Evolutionary conservation across 1,284 basidiomycete genomes (phyloP).

Genomic region (Ceratobasidium sp.): DNA sequence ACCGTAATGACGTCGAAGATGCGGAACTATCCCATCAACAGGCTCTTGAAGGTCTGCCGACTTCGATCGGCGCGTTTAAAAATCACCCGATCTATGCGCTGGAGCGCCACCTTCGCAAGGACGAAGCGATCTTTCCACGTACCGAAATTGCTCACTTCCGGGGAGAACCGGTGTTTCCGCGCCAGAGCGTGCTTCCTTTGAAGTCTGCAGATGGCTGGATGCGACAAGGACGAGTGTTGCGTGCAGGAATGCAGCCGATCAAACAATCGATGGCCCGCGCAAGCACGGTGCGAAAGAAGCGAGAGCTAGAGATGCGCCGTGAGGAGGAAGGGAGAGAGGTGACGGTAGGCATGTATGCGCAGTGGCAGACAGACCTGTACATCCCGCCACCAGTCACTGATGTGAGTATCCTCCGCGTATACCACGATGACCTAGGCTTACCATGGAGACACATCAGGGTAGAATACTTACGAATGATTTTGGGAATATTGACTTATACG

Average conservation of each 20-base stretch:
- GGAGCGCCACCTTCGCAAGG: conserved; percentile 86
- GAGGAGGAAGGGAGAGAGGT: conserved; percentile 56
- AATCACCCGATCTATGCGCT: conserved; percentile 95
- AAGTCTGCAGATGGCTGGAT: conserved; percentile 97
- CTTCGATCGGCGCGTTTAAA: conserved; percentile 91
- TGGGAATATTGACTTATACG: conserved; percentile 97
- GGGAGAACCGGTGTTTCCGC: conserved; percentile 92
- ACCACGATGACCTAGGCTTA: conserved; percentile 3
- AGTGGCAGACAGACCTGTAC: conserved; percentile 87
- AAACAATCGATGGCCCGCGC: conserved; percentile 91
- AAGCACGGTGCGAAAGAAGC: conserved; percentile 81
- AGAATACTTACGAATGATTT: conserved; percentile 94
- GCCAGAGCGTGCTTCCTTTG: conserved; percentile 81
- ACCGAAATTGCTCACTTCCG: conserved; percentile 91
- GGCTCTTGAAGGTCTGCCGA: conserved; percentile 93
- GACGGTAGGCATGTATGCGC: conserved; percentile 80
- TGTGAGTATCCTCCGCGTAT: conserved; percentile 61
- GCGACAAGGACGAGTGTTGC: conserved; percentile 82
- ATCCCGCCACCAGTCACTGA: conserved; percentile 81
- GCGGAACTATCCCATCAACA: conserved; percentile 87
- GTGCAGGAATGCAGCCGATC: conserved; percentile 81
- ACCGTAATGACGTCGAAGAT: conserved; percentile 93
- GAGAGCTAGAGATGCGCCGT: conserved; percentile 82
- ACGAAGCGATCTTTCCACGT: conserved; percentile 87
- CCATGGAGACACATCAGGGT: conserved; percentile 66